Conservation (phyloP, 768 basidiomycete species). For the Boletus vermiculosoides region DNA sequence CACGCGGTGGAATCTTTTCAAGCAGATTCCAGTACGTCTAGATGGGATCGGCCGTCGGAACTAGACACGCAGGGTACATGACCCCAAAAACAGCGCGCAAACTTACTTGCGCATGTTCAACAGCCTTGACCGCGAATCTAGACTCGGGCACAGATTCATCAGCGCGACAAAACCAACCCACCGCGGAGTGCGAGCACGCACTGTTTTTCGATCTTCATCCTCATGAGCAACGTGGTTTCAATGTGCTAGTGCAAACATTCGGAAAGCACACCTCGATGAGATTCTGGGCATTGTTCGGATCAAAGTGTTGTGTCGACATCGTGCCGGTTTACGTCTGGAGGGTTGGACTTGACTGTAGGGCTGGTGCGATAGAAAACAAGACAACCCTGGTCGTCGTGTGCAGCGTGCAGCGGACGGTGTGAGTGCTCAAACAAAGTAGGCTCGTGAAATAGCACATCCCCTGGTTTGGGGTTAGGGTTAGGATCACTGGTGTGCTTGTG, state of each 20-base stretch:
- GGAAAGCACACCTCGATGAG: slow-evolving; percentile 65
- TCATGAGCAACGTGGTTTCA: slow-evolving; percentile 22
- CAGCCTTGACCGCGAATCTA: slow-evolving; percentile 70
- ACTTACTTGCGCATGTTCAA: slow-evolving; percentile 91
- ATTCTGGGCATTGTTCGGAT: slow-evolving; percentile 92
- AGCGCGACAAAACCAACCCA: slow-evolving; percentile 3
- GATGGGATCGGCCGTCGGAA: slow-evolving; percentile 10
- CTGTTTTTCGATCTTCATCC: slow-evolving; percentile 90
- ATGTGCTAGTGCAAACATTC: slow-evolving; percentile 7
- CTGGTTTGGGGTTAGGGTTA: slow-evolving; percentile 30
- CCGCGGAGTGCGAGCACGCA: slow-evolving; percentile 39
- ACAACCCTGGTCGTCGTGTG: background rate
- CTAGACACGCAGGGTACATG: slow-evolving; percentile 2
- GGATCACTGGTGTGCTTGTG: background rate
- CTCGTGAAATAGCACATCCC: too few species aligned
- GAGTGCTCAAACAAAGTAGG: too few species aligned
- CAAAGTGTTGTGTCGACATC: slow-evolving; percentile 61
- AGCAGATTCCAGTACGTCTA: slow-evolving; percentile 96
- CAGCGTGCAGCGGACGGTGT: background rate
- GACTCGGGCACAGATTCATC: slow-evolving; percentile 9
- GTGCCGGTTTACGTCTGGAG: slow-evolving; percentile 24
- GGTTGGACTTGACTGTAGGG: background rate
- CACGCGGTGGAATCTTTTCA: slow-evolving; percentile 71
- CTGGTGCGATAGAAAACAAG: background rate
- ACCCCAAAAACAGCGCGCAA: slow-evolving; percentile 8